Conservation (phyloP, 176 grass and related monocot species). For the Cenchrus fungigraminus region DNA sequence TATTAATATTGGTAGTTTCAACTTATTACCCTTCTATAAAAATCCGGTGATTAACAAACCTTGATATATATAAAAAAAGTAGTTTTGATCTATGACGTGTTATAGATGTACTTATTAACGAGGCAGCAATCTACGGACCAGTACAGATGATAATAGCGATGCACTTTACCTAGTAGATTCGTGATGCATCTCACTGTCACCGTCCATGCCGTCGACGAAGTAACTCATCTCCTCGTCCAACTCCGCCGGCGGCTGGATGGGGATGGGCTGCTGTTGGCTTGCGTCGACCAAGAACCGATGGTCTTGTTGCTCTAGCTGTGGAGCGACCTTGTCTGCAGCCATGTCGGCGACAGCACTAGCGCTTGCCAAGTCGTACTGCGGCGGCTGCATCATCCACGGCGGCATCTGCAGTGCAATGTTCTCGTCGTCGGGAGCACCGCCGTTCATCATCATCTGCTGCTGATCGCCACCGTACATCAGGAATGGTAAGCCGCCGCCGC, state of each 20-base stretch:
- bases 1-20: no score
- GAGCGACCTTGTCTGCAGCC: not conserved
- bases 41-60: no score
- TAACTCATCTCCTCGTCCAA: constrained; percentile 20
- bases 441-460: not conserved
- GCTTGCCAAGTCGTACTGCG: not conserved
- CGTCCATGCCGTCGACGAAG: not conserved
- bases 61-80: no score
- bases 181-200: not conserved
- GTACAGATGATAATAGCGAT: no score
- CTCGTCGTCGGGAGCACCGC: not conserved
- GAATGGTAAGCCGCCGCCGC: not conserved
- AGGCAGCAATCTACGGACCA: no score
- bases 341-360: not conserved
- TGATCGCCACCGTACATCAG: not conserved
- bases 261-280: no score
- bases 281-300: not conserved
- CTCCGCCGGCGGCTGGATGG: not conserved
- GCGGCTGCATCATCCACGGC: not conserved
- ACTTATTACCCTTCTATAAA: no score
- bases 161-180: constrained; percentile 6
- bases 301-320: not conserved
- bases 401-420: not conserved
- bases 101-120: not conserved
- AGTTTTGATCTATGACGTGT: not conserved